Base-by-base conservation (phyloP, 345 rosid species). In the Brassica carinata region DNA sequence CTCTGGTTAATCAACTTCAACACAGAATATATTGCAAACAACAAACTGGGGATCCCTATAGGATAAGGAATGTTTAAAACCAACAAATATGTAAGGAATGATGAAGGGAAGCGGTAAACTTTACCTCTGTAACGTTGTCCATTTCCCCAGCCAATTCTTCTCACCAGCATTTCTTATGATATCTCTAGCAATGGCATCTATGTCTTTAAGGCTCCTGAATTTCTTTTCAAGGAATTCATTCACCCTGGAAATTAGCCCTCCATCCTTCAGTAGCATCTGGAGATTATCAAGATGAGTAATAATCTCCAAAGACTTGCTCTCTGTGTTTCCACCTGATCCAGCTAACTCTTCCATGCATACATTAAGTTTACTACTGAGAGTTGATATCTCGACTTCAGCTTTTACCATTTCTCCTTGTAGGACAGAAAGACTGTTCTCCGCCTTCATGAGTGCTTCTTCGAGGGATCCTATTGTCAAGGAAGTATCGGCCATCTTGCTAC, bases 261-360 rank as follows among this genome's bases (percentile, higher is more conserved):
- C 88, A 74, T 90, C 91, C 86, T 86, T 86, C 84, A 88, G 45
- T 67, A 85, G 82, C 84, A 81, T 69, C 75, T 89, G 90, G 72
- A 93, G 87, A 84, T 88, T 73, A 73, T 84, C 80, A 72, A 91
- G 79, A 73, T 83, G 83, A 78, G 78, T 77, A 36, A 82, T 74
- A 75, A 91, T 79, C 85, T 95, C 97, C 57, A 84, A 53, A 26
- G 87, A 85, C 67, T 82, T 89, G 77, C 79, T 88, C 30, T 88
- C 85, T 23, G 87, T 69, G 85, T 80, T 87, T 73, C 90, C 92
- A 72, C 73, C 90, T 64, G 85, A 83, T 85, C 91, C 93, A 71
- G 90, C 84, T 85, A 91, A 82, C 84, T 92, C 98, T 76, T 90
- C 94, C 88, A 88, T 86, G 87, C 94, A 89, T 71, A 89, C 85